Base-by-base conservation (phyloP, 2,329 filamentous ascomycete genomes). In the Zymoseptoria passerinii region DNA sequence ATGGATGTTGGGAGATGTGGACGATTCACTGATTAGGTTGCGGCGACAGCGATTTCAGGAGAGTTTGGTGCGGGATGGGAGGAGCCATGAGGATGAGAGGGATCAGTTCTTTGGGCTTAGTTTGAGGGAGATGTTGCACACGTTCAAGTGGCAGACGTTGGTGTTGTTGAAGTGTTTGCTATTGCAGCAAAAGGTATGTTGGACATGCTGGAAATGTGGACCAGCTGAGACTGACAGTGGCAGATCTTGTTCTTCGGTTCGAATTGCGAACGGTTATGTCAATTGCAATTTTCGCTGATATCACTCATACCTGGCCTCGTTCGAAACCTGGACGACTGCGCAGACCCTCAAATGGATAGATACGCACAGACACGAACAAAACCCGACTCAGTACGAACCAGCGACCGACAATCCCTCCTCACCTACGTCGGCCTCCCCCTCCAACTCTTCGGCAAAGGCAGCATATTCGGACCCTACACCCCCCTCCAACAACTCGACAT, bases 201-300 rank as follows among this genome's bases (percentile, higher is more conserved):
- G 10, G 13, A 66, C 96, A 91, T 73, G 92, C 96, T 74, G 83
- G 88, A 35, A 4, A 1, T 2, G 9, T 40, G 1, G 13, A 56
- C 52, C 23, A 57, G 20, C 48, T 7, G 19, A 9, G 51, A 28
- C 59, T 66, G 54, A 66, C 60, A 27, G 16, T 16, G n/a, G 40
- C 66, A 96, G 92, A 97, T 97, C 88, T 85, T 99, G 56, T 97
- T 99, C 77, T 99, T 97, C 69, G 92, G 94, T 62, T 91, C 92
- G n/a, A 86, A 91, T 67, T 97, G 94, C 74, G 94, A 99, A 74
- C 83, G 89, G 64, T 78, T 99, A 66, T 99, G 94, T 81, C 95
- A 97, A 89, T 92, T 96, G 76, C 94, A 99, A 74, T 99, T 97
- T 77, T 94, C 92, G 50, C 82, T 99, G 51, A 87, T 99, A 66